Percentiles rank a stretch among this genome's conserved stretches.
phyloP scores from a whole-genome alignment of 371 early-diverging fungal species.

The Mortierella polycephala region DNA sequence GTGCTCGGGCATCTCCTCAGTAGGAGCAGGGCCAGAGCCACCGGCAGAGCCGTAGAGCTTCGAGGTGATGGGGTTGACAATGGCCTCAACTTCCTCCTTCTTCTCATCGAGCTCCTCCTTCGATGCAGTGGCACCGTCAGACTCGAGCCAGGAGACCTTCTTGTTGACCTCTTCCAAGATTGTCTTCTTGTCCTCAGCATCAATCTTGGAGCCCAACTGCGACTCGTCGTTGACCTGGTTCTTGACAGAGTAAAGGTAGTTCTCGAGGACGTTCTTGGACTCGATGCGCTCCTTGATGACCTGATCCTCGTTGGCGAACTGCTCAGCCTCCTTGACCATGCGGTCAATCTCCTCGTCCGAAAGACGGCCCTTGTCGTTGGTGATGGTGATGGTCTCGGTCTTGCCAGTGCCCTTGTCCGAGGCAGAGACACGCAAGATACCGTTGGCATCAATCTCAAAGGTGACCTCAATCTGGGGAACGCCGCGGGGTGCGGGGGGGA shows the following conservation, averaged over 20 bases:
- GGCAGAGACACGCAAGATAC: constrained; percentile 97
- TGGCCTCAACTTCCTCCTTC: constrained; percentile 84
- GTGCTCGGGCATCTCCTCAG: constrained; percentile 76
- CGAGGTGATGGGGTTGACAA: constrained; percentile 89
- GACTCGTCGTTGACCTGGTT: constrained; percentile 79
- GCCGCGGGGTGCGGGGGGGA: constrained; percentile 91
- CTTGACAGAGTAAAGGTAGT: constrained; percentile 87
- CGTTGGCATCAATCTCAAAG: constrained; percentile 98
- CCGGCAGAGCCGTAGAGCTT: constrained; percentile 79
- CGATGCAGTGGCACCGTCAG: constrained; percentile 67
- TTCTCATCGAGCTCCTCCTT: constrained; percentile 75
- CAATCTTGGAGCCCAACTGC: constrained; percentile 72
- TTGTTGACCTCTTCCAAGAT: constrained; percentile 58
- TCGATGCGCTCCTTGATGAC: constrained; percentile 85
- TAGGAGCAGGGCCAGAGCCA: constrained; percentile 62
- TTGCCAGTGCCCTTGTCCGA: constrained; percentile 96
- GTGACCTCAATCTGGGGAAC: constrained; percentile 93
- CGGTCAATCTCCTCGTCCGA: constrained; percentile 95
- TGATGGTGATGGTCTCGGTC: constrained; percentile 93
- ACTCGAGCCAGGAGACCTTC: constrained; percentile 67
- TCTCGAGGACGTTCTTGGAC: constrained; percentile 94
- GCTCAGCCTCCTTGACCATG: constrained; percentile 95
- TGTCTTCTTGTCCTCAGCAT: constrained; percentile 65
- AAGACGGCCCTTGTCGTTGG: constrained; percentile 96
- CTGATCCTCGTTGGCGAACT: constrained; percentile 90